These are phyloP conservation scores for Aspergillus bertholletiae DNA, from an alignment of 495 filamentous ascomycete genomes.

Conservation along the genomic window DNA sequence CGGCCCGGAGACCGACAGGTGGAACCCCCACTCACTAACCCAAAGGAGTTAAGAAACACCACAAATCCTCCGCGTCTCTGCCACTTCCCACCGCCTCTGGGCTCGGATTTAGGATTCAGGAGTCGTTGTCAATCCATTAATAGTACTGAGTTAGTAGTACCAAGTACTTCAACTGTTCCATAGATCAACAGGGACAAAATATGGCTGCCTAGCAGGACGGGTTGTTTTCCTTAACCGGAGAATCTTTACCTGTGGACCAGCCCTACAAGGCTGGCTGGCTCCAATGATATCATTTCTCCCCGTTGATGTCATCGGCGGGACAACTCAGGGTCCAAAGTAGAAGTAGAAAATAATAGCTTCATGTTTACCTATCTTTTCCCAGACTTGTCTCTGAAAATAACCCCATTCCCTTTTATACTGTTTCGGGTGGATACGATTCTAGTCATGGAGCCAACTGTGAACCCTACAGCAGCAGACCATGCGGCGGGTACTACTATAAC, in stretches of 20 bases:
- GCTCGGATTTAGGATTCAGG: not conserved
- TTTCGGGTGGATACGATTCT: not conserved
- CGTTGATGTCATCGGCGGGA: constrained; percentile 5
- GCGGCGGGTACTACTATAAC: too few species aligned
- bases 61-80: not conserved
- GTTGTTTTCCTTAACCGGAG: not conserved
- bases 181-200: too few species aligned
- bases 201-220: not conserved
- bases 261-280: not conserved
- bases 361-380: not conserved
- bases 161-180: too few species aligned
- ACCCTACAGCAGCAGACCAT: too few species aligned
- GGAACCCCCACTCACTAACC: too few species aligned
- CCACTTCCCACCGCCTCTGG: not conserved
- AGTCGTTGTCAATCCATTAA: not conserved
- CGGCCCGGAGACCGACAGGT: too few species aligned
- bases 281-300: constrained; percentile 8
- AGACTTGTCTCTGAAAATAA: too few species aligned
- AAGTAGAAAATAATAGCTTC: not conserved
- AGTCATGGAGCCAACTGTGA: not conserved
- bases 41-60: too few species aligned
- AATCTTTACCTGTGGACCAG: not conserved
- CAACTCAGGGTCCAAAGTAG: not conserved
- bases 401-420: too few species aligned
- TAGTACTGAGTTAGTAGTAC: too few species aligned